Evolutionary conservation across 1,284 basidiomycete genomes (phyloP), one percentile per base, ranked within the genome.

Genomic region (Chalciporus sp.): DNA sequence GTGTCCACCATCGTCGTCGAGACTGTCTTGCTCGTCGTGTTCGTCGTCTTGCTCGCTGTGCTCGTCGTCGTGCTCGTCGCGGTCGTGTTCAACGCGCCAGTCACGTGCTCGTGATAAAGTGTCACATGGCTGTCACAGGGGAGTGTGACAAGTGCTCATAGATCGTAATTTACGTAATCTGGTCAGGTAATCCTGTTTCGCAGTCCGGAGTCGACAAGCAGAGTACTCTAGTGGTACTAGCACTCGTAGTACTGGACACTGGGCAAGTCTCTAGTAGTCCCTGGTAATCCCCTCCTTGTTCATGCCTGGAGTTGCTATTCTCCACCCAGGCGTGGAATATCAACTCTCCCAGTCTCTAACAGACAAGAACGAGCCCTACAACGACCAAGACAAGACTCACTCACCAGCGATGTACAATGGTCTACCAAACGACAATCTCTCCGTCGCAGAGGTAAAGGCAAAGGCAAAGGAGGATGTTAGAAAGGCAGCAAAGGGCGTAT

Each of bases 381-480:
- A 14, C 51, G 42, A 28, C 37, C 31, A 8, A 55, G 23, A 23
- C 23, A 6, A 23, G 23, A 6, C 23, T 23, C 23, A 23, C 23
- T 23, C 44, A 3, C 45, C 61, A 68, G 64, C 58, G 28, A 72
- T 72, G 67, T 63, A 61, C 47, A 63, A 74, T 72, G 70, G 68
- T 29, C 6, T 45, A 43, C 14, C 54, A 35, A 58, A 52, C 17
- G 62, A 60, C 26, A 61, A 71, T 51, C 67, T 78, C 57, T 77
- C 80, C n/a, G 77, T 85, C 49, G 71, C 77, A 37, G 85, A 86
- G 55, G 84, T 90, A 65, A 88, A 87, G 68, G 75, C 77, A 49
- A 80, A 74, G 63, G 85, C 82, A 10, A 84, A 78, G 65, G 82
- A 82, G 51, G 72, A 76, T 43, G 83, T 83, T 14, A 74, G 76